Evolutionary conservation across 1,284 basidiomycete species (phyloP), one percentile per base, ranked within the genome.

Genomic region (Heterobasidion annosum): DNA sequence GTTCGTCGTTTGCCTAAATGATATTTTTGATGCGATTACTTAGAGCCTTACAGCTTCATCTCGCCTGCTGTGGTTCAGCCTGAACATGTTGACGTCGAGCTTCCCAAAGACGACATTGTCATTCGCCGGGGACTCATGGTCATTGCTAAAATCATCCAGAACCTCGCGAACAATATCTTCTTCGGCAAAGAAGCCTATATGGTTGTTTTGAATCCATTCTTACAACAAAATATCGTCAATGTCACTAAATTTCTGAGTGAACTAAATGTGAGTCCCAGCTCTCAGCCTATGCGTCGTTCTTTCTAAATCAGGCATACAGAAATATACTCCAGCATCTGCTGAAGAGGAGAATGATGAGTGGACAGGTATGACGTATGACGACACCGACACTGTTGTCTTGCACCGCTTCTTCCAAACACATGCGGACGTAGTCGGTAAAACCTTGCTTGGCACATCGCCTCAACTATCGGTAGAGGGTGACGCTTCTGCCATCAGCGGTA

Each of bases 81-180:
- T 0, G 90, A 92, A 62, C 81, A 74, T 10, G 82, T 96, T 33
- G 93, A 96, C 62, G 75, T 96, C 48, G 85, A 91, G 58, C 65
- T 91, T 0, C 87, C 88, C 0, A 78, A 78, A 48, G 87, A 88
- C 43, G 67, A 73, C 42, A 68, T 68, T 54, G 68, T 77, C 57
- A 70, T 91, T 47, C 84, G 90, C 33, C 81, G 88, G 51, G 91
- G 90, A 2, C 73, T 96, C 19, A 84, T 92, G 73, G 72, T 91
- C 51, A 88, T 96, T 58, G 90, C 91, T 42, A 95, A 94, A 69
- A 86, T 96, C 54, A 86, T 95, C 50, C 92, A 96, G 68, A 94
- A 93, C 64, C 71, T 96, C 35, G 91, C 92, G 12, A 97, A 96
- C 71, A 95, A 96, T 61, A 88, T 95, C 43, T 82, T 91, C 61